phyloP scores from a whole-genome alignment of 148 eudicot species.

The Silene uniflora region DNA sequence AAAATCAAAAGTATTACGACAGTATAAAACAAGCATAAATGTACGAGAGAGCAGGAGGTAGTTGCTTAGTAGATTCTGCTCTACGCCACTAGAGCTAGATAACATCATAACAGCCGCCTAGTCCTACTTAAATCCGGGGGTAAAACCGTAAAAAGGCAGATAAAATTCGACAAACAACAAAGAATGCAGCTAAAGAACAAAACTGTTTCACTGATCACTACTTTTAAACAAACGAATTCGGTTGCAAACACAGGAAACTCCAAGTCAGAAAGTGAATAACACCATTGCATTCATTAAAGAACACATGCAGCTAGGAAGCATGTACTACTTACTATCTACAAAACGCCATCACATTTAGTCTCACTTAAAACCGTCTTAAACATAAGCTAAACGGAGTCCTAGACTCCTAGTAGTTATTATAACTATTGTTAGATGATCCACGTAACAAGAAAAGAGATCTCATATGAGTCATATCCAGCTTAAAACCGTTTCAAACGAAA shows the following conservation, averaged over 20 bases:
- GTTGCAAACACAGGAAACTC: neutral
- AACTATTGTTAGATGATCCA: too few relatives aligned
- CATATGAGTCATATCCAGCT: too few relatives aligned
- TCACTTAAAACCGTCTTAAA: too few relatives aligned
- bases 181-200: neutral
- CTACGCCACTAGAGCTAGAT: too few relatives aligned
- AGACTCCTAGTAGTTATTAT: too few relatives aligned
- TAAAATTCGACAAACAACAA: neutral
- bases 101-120: too few relatives aligned
- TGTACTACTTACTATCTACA: neutral
- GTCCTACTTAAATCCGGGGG: neutral
- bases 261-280: neutral
- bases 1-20: too few relatives aligned
- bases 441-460: too few relatives aligned
- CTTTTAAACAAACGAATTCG: neutral
- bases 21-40: neutral
- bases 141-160: neutral
- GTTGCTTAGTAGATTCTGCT: too few relatives aligned
- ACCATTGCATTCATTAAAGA: neutral
- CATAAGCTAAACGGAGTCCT: too few relatives aligned
- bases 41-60: neutral
- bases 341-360: too few relatives aligned
- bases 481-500: too few relatives aligned
- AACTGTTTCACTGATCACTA: neutral
- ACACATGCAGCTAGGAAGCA: neutral